Conservation (phyloP, 257 asterid genomes). For the Penstemon newberryi region DNA sequence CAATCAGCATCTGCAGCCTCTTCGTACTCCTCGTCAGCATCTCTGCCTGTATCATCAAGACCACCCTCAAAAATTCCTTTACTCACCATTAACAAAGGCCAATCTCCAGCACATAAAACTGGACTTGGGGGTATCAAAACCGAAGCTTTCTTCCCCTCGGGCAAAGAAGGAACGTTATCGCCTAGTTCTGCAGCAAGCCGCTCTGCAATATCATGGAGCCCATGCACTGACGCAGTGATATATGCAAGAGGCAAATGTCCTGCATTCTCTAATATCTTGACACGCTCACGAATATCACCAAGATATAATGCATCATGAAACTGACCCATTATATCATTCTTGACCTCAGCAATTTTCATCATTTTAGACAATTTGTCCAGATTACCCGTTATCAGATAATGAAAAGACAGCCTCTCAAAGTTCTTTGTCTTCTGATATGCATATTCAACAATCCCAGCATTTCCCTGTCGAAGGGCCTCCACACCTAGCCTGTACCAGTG, state of each 20-base stretch:
- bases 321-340: constrained; percentile 96
- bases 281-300: constrained; percentile 83
- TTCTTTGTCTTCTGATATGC: constrained; percentile 92
- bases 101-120: constrained; percentile 62
- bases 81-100: constrained; percentile 84
- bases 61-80: constrained; percentile 79
- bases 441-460: constrained; percentile 87
- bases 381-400: constrained; percentile 84
- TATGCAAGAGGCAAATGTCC: constrained; percentile 50
- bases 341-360: constrained; percentile 94
- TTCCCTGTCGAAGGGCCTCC: constrained; percentile 98
- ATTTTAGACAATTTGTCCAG: constrained; percentile 79
- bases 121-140: constrained; percentile 59
- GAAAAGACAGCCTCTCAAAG: constrained; percentile 86
- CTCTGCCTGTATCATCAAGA: constrained; percentile 52
- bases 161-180: constrained; percentile 48
- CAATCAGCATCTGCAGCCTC: constrained; percentile 65
- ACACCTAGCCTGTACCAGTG: constrained; percentile 94
- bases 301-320: constrained; percentile 89
- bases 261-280: constrained; percentile 72
- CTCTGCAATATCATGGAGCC: constrained; percentile 51
- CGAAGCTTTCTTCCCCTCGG: constrained; percentile 43
- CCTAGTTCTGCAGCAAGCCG: constrained; percentile 51
- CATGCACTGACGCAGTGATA: constrained; percentile 42
- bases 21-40: constrained; percentile 50